These are phyloP conservation scores for Entelexis sorbosivorans DNA, from an alignment of 1,139 yeast species.

Conservation along the genomic window DNA sequence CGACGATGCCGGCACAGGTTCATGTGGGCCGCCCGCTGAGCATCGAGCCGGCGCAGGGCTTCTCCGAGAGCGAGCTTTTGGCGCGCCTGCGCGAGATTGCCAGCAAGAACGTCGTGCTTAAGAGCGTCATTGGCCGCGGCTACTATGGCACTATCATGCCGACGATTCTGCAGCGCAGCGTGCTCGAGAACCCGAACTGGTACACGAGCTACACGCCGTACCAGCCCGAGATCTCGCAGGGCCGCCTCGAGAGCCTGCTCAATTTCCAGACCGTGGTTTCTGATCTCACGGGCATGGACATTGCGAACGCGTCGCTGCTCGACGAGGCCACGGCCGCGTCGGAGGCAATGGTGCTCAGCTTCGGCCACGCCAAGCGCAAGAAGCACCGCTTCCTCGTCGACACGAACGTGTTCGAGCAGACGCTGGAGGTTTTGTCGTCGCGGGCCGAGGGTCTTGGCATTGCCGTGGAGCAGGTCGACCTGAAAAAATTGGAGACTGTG, in stretches of 20 bases:
- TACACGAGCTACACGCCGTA: constrained; percentile 96
- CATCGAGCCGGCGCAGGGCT: constrained; percentile 58
- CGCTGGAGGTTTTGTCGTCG: constrained; percentile 62
- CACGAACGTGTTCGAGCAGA: constrained; percentile 69
- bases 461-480: constrained; percentile 34
- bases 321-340: constrained; percentile 99
- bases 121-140: constrained; percentile 84
- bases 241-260: constrained; percentile 77
- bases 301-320: constrained; percentile 85
- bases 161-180: constrained; percentile 83
- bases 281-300: constrained; percentile 82
- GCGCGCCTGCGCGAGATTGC: constrained; percentile 60
- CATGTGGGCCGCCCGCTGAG: constrained; percentile 55
- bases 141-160: constrained; percentile 86
- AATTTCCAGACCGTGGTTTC: constrained; percentile 84
- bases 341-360: constrained; percentile 87
- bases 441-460: constrained; percentile 71
- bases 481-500: constrained; percentile 30
- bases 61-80: constrained; percentile 70
- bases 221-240: constrained; percentile 96
- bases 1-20: constrained; percentile 70
- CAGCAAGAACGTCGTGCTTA: constrained; percentile 54
- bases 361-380: constrained; percentile 56
- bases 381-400: constrained; percentile 63
- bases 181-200: constrained; percentile 94